A percentile compares a stretch with the other conserved stretches of the same genome.
phyloP scores from a whole-genome alignment of 306 rosid species.

The Gillenia trifoliata region DNA sequence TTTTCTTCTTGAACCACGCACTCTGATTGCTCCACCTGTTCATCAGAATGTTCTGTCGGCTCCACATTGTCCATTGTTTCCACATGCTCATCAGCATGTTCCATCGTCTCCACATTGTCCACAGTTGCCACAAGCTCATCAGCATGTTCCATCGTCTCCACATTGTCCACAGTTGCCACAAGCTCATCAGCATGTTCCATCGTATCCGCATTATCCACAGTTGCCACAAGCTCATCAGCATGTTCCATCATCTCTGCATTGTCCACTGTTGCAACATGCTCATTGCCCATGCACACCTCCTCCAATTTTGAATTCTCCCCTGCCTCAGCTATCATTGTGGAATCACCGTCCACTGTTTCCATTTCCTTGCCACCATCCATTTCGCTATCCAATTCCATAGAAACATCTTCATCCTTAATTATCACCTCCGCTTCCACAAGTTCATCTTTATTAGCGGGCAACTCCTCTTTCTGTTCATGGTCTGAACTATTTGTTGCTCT shows the following conservation, averaged over 20 bases:
- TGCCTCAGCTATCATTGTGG: constrained; percentile 10
- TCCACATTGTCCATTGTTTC: constrained; percentile 11
- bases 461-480: constrained; percentile 29
- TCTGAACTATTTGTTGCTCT: constrained; percentile 38
- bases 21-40: constrained; percentile 34
- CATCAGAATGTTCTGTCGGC: constrained; percentile 20
- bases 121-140: constrained; percentile 27
- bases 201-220: background rate
- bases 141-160: constrained; percentile 14
- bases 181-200: constrained; percentile 27
- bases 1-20: constrained; percentile 29
- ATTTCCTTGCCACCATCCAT: constrained; percentile 20
- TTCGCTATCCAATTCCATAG: constrained; percentile 9
- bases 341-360: constrained; percentile 29
- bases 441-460: constrained; percentile 10
- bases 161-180: constrained; percentile 13
- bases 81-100: constrained; percentile 26
- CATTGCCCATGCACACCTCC: constrained; percentile 31
- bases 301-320: constrained; percentile 37
- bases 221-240: constrained; percentile 26
- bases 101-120: constrained; percentile 3
- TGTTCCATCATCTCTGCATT: constrained; percentile 7
- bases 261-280: constrained; percentile 18
- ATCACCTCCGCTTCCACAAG: background rate
- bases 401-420: background rate